Percentiles rank a stretch among this genome's conserved stretches.
Evolutionary conservation across 2,329 filamentous ascomycete genomes (phyloP).

Genomic region (Macrophomina tecta): DNA sequence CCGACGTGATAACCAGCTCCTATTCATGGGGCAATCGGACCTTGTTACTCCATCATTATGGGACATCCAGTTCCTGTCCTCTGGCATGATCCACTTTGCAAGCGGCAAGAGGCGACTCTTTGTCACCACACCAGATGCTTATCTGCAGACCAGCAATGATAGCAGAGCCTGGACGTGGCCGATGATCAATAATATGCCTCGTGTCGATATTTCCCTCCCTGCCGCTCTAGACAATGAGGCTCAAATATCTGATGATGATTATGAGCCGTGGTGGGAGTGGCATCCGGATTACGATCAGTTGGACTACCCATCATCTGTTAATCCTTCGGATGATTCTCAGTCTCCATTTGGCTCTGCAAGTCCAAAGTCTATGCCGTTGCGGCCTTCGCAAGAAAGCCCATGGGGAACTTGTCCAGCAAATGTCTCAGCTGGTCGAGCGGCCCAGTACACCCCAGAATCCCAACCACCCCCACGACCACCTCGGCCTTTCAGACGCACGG

Average conservation of each 20-base stretch:
- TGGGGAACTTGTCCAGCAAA: background rate
- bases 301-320: slow-evolving; percentile 55
- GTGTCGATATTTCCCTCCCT: slow-evolving; percentile 52
- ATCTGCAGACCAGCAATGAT: slow-evolving; percentile 66
- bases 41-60: slow-evolving; percentile 76
- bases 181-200: slow-evolving; percentile 66
- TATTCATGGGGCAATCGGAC: slow-evolving; percentile 72
- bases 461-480: slow-evolving; percentile 38
- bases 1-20: slow-evolving; percentile 73
- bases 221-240: slow-evolving; percentile 38
- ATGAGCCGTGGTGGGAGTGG: slow-evolving; percentile 73
- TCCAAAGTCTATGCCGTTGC: slow-evolving; percentile 18
- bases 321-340: slow-evolving; percentile 38
- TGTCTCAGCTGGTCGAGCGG: slow-evolving; percentile 38
- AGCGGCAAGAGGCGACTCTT: slow-evolving; percentile 68
- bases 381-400: background rate
- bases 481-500: slow-evolving; percentile 36
- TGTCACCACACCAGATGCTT: slow-evolving; percentile 76
- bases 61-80: slow-evolving; percentile 72
- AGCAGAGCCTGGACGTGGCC: slow-evolving; percentile 70
- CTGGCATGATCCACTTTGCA: slow-evolving; percentile 75
- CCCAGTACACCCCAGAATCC: slow-evolving; percentile 45
- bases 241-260: slow-evolving; percentile 54
- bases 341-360: slow-evolving; percentile 35
- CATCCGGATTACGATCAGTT: slow-evolving; percentile 66